These are phyloP conservation scores for Centella asiatica DNA, from an alignment of 129 eudicot genomes.

Conservation along the genomic window DNA sequence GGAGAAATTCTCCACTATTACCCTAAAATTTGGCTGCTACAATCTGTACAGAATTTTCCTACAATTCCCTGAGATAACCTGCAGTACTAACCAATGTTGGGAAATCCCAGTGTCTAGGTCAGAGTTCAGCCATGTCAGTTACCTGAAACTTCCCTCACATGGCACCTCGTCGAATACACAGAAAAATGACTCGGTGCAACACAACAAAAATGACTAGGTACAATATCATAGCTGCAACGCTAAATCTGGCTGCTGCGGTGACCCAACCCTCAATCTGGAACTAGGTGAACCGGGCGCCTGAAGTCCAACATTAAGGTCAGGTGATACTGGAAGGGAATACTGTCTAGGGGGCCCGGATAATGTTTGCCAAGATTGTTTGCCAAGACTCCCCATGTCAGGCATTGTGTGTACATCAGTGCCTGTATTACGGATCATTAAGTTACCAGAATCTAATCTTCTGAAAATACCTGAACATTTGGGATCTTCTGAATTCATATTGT, in stretches of 20 bases:
- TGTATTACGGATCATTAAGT: background rate
- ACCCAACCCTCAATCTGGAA: conserved; percentile 48
- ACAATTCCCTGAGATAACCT: background rate
- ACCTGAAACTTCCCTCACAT: background rate
- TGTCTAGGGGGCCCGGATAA: conserved; percentile 29
- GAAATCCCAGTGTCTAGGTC: background rate
- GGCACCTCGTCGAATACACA: background rate
- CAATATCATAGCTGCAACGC: conserved; percentile 44
- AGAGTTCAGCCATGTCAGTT: background rate
- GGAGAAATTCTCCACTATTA: background rate
- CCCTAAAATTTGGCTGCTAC: conserved; percentile 7
- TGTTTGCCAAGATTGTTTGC: conserved; percentile 30
- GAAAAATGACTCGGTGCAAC: background rate
- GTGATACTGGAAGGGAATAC: conserved; percentile 34
- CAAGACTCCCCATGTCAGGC: conserved; percentile 21
- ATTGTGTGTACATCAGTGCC: conserved; percentile 11
- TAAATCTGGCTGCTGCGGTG: conserved; percentile 81
- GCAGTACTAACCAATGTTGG: background rate
- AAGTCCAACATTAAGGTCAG: conserved; percentile 55
- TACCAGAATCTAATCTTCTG: conserved; percentile 9
- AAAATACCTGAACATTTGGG: conserved; percentile 10
- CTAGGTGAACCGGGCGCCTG: conserved; percentile 47
- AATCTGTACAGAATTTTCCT: conserved; percentile 1
- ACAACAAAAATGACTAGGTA: background rate
- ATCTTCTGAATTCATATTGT: conserved; percentile 11